These are phyloP conservation scores for Amaranthus cruentus DNA, from an alignment of 148 eudicot genomes.

Conservation along the genomic window DNA sequence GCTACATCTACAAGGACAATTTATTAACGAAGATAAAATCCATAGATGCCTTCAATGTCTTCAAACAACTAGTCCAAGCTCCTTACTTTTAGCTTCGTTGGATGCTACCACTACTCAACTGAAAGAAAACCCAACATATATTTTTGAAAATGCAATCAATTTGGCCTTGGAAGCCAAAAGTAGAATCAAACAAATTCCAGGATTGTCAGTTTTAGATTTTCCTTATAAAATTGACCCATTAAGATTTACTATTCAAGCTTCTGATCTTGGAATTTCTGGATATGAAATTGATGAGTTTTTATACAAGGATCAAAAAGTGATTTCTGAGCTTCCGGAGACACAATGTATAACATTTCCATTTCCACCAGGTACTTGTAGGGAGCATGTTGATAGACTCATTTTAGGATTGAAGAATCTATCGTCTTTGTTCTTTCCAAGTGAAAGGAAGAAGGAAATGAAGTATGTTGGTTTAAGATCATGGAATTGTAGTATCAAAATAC, in stretches of 20 bases:
- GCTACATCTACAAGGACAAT: slow-evolving; percentile 52
- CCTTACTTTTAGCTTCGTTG: slow-evolving; percentile 59
- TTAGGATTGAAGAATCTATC: slow-evolving; percentile 51
- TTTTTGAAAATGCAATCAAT: slow-evolving; percentile 41
- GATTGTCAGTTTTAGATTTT: slow-evolving; percentile 41
- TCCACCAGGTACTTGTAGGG: slow-evolving; percentile 59
- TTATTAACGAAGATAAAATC: slow-evolving; percentile 46
- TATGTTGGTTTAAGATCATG: slow-evolving; percentile 13
- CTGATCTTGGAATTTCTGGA: slow-evolving; percentile 10
- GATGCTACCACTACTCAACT: slow-evolving; percentile 71
- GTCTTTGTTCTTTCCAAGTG: slow-evolving; percentile 5
- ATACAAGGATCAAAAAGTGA: slow-evolving; percentile 34
- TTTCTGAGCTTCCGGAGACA: slow-evolving; percentile 47
- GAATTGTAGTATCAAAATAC: slow-evolving; percentile 26
- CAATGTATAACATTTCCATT: slow-evolving; percentile 46
- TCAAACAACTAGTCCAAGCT: slow-evolving; percentile 74
- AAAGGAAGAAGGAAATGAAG: slow-evolving; percentile 1
- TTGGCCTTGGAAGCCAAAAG: slow-evolving; percentile 45
- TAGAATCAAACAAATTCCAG: slow-evolving; percentile 38
- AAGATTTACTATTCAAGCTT: slow-evolving; percentile 45
- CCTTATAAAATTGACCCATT: slow-evolving; percentile 50
- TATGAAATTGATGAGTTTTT: slow-evolving; percentile 27
- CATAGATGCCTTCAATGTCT: slow-evolving; percentile 61
- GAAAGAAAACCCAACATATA: slow-evolving; percentile 23
- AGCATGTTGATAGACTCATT: slow-evolving; percentile 48